Conservation (phyloP, 257 asterid species). For the Coffea canephora region DNA sequence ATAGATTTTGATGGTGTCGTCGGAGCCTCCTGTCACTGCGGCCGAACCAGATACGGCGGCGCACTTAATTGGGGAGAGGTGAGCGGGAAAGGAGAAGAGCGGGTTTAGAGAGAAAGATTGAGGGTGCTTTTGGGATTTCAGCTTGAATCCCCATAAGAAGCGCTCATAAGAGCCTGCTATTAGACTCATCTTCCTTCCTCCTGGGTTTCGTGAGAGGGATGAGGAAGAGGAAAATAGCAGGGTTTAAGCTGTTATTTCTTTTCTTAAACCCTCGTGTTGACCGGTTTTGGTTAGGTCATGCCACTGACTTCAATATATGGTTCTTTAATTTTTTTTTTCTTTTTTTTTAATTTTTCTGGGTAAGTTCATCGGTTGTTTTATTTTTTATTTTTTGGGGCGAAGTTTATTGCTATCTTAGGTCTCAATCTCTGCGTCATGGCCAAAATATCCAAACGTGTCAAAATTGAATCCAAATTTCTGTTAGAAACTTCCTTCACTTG, state of each 20-base stretch:
- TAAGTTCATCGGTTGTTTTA: too few relatives aligned
- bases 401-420: too few relatives aligned
- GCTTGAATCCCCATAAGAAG: conserved; percentile 88
- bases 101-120: conserved; percentile 42
- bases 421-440: too few relatives aligned
- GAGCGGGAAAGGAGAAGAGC: conserved; percentile 91
- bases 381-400: too few relatives aligned
- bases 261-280: background rate
- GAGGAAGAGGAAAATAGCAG: background rate
- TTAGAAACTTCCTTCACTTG: too few relatives aligned
- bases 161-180: conserved; percentile 96
- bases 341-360: too few relatives aligned
- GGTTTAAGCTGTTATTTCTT: background rate
- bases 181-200: conserved; percentile 42
- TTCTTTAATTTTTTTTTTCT: too few relatives aligned
- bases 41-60: conserved; percentile 80
- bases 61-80: conserved; percentile 80
- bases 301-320: too few relatives aligned
- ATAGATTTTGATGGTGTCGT: conserved; percentile 89
- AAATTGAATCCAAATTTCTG: too few relatives aligned
- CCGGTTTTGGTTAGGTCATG: background rate
- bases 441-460: too few relatives aligned
- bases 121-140: conserved; percentile 41
- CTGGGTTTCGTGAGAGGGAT: background rate
- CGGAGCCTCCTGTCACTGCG: conserved; percentile 92